Conservation (phyloP, 2,329 filamentous ascomycete species). For the Phaeosphaeriaceae sp. region DNA sequence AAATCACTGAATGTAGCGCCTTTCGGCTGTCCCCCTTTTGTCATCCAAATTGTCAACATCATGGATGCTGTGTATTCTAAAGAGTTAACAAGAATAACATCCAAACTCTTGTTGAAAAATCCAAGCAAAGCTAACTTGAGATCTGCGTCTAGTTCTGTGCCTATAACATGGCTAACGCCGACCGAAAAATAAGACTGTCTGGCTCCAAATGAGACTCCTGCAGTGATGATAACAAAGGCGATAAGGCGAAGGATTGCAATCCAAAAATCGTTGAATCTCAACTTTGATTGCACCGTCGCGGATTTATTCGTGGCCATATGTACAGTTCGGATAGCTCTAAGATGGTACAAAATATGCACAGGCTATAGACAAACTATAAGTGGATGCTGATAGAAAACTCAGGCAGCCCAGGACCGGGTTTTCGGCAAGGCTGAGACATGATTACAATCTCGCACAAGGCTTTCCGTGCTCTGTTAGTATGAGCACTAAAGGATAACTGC, state of each 20-base stretch:
- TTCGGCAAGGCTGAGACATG: no score
- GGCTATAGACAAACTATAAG: no score
- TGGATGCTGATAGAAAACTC: no score
- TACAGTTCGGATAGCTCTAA: no score
- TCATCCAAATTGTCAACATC: slow-evolving; percentile 7
- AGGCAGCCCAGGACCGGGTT: no score
- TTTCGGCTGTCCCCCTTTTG: not conserved
- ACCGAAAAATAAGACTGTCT: not conserved
- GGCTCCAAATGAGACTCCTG: not conserved
- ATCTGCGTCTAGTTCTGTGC: slow-evolving; percentile 6
- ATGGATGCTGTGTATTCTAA: slow-evolving; percentile 6
- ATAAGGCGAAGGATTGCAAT: not conserved
- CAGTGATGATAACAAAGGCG: not conserved
- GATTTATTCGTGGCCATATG: no score
- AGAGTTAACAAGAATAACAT: slow-evolving; percentile 8
- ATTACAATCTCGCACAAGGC: no score
- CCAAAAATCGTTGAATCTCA: not conserved
- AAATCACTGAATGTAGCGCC: slow-evolving; percentile 7
- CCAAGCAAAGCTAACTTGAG: slow-evolving; percentile 9
- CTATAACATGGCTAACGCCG: not conserved
- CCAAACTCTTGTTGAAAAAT: slow-evolving; percentile 7
- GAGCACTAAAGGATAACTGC: no score
- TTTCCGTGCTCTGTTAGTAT: no score
- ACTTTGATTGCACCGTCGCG: not conserved
- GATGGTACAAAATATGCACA: no score